Evolutionary conservation across 371 early-diverging fungal species (phyloP).

Genomic region (Choanephora cucurbitarum): DNA sequence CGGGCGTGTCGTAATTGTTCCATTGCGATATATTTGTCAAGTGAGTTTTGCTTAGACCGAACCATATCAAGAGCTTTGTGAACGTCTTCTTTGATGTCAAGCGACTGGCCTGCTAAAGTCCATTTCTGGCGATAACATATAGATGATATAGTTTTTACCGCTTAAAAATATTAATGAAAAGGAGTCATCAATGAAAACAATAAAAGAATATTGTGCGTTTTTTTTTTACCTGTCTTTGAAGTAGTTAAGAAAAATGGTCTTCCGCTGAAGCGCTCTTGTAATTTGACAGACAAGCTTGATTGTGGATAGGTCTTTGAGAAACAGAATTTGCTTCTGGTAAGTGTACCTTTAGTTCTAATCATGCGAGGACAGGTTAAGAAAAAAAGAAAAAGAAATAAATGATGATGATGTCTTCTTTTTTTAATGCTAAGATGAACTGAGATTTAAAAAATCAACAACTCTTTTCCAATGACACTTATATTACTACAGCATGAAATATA

Average conservation of each 20-base stretch:
- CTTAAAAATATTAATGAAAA: too few species aligned
- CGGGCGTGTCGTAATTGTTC: slow-evolving; percentile 79
- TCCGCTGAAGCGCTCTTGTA: neutral
- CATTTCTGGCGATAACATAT: slow-evolving; percentile 51
- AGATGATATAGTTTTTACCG: slow-evolving; percentile 56
- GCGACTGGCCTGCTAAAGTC: slow-evolving; percentile 68
- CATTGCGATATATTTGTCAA: slow-evolving; percentile 85
- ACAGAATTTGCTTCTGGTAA: too few species aligned
- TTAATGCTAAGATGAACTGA: neutral
- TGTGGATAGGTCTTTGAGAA: too few species aligned
- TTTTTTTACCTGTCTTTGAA: too few species aligned
- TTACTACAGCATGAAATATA: slow-evolving; percentile 2
- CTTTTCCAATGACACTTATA: slow-evolving; percentile 11
- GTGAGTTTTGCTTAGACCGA: slow-evolving; percentile 57
- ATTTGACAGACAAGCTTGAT: neutral
- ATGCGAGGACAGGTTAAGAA: too few species aligned
- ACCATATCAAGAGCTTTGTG: slow-evolving; percentile 67
- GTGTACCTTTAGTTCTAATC: too few species aligned
- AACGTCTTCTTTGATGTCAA: slow-evolving; percentile 70
- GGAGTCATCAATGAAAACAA: too few species aligned
- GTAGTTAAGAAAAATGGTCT: too few species aligned
- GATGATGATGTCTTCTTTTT: neutral
- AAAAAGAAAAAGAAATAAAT: neutral
- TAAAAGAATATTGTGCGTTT: too few species aligned
- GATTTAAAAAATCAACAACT: neutral